phyloP scores from a whole-genome alignment of 345 rosid species.

The Lumnitzera littorea region DNA sequence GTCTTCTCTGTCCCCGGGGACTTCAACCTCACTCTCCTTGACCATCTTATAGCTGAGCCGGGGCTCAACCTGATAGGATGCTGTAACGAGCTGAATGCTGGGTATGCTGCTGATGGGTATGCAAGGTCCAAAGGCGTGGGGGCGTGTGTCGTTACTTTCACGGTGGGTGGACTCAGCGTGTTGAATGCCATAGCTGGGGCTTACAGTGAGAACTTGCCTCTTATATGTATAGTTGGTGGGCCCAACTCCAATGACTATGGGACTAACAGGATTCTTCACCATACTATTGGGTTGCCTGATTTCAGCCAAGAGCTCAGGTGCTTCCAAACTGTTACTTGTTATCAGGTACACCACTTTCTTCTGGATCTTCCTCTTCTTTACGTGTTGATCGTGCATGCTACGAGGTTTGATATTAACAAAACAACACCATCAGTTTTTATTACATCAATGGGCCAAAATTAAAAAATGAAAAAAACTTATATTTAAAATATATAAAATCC shows the following conservation, averaged over 20 bases:
- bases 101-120: conserved; percentile 63
- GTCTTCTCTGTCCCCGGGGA: conserved; percentile 27
- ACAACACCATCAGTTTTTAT: background rate
- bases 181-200: conserved; percentile 63
- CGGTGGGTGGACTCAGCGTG: conserved; percentile 58
- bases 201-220: conserved; percentile 53
- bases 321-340: conserved; percentile 58
- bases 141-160: conserved; percentile 61
- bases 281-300: conserved; percentile 60
- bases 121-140: conserved; percentile 61
- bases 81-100: conserved; percentile 31
- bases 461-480: too few relatives aligned
- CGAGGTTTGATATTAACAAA: background rate
- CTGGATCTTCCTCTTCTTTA: background rate
- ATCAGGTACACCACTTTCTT: conserved; percentile 24
- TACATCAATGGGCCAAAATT: too few relatives aligned
- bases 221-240: conserved; percentile 56
- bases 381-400: background rate
- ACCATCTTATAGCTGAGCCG: conserved; percentile 24
- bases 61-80: conserved; percentile 23
- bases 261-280: conserved; percentile 53
- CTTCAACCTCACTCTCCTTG: conserved; percentile 27
- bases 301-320: conserved; percentile 53
- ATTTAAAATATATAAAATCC: too few relatives aligned
- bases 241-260: conserved; percentile 66